Base-by-base conservation (phyloP, 2,329 filamentous ascomycete genomes). In the Cercospora sesami region DNA sequence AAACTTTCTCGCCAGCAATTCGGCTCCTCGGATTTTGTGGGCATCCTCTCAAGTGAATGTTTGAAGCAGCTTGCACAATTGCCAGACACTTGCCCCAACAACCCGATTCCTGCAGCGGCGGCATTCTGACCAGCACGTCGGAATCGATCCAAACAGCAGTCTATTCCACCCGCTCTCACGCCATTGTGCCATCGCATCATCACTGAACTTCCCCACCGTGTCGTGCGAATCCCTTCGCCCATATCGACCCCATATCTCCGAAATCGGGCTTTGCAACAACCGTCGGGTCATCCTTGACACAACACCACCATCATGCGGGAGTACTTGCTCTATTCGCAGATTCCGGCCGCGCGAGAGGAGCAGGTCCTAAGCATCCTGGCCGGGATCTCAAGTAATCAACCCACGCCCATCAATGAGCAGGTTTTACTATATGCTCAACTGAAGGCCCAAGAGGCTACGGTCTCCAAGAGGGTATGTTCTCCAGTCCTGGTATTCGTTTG, bases 341-440 rank as follows among this genome's bases (percentile, higher is more conserved):
- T 90, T 65, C 83, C 86, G 9, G 77, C 79, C 36, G 78, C 83
- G 45, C 86, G 87, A 74, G 86, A 89, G 80, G 81, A 85, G 75
- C 86, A 87, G 77, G 82, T 89, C 18, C 80, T 89, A 64, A 85
- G 87, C 74, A 86, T 90, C 73, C 81, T 90, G 58, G 84, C 87
- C 45, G 88, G 87, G 63, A 78, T 89, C 65, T 84, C 87, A 60
- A 86, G 85, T 73, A 87, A 87, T 83, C 87, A 88, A 75, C 87
- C 88, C 45, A 81, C 82, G 73, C 80, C 81, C 66, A 77, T 83
- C 62, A 75, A 84, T 60, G 85, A 89, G 76, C 84, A 87, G 67
- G 83, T 84, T 75, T 78, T 88, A 71, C 77, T 89, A 73, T 89
- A 87, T 82, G 86, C 84, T 72, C 85, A 86, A 48, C 21, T 71